Base-by-base conservation (phyloP, 345 rosid species). In the Toxicodendron radicans region DNA sequence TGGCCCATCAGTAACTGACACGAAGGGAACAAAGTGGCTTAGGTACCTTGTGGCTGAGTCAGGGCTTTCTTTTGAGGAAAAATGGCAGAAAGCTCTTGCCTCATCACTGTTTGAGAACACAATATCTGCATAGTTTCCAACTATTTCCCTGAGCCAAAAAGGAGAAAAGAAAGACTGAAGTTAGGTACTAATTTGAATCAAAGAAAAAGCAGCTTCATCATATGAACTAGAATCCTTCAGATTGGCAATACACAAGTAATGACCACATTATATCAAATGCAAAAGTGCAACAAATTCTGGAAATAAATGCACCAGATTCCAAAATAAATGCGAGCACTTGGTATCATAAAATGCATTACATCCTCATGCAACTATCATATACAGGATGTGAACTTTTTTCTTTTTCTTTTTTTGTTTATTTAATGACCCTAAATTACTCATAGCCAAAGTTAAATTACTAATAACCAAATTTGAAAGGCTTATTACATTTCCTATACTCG, bases 21-120 rank as follows among this genome's bases (percentile, higher is more conserved):
- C 93, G 59, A 95, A 69, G 0, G 98, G 99, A 38, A 92, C 89
- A 66, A 95, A 95, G 79, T 95, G 97, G 81, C 97, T 95, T 57
- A 95, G 85, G 74, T 95, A 95, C 80, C 92, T 84, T 21, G 99
- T 75, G 20, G 97, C 92, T 64, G 98, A 84, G 56, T 87, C 77
- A 0, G 95, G 85, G 79, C 95, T 87, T 79, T 92, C 97, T 64
- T 85, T 83, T 0, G 87, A 70, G 0, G 94, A 80, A 57, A 95
- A 91, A 71, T 95, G 91, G 66, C 99, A 91, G 30, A 92, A 78
- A 0, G 99, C 92, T 83, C 90, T 86, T 57, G 98, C 98, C 84
- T 95, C 99, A 12, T 89, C 90, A 70, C 95, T 85, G 72, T 92
- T 95, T 24, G 97, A 97, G 78, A 95, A 90, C 61, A 95, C 82